These are phyloP conservation scores for Fraxinus floribunda DNA, from an alignment of 305 asterid species.

Conservation along the genomic window DNA sequence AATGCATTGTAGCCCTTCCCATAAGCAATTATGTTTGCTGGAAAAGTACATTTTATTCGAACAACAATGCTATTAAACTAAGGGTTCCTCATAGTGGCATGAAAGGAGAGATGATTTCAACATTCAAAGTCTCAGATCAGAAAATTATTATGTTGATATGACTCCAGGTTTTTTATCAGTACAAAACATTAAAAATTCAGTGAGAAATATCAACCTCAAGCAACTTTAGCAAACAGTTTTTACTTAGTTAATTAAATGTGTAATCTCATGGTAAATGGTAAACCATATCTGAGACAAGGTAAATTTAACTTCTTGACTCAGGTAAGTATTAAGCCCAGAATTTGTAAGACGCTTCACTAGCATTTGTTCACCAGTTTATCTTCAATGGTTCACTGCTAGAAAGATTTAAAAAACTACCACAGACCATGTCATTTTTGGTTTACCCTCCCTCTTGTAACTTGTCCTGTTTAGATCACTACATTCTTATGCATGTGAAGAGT, in stretches of 20 bases:
- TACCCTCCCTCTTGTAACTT: background rate
- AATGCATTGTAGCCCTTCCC: conserved; percentile 2
- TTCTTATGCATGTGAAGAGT: background rate
- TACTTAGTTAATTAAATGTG: background rate
- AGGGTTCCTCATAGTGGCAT: background rate
- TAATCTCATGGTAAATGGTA: background rate
- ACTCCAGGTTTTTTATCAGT: conserved; percentile 12
- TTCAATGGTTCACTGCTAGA: background rate
- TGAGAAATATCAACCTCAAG: conserved; percentile 1
- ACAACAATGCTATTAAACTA: background rate
- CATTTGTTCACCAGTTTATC: background rate
- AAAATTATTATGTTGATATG: background rate
- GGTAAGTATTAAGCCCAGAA: background rate
- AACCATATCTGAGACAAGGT: background rate
- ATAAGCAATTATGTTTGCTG: background rate
- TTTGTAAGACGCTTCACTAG: background rate
- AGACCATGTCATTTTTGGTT: background rate
- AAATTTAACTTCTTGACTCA: background rate
- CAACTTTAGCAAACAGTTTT: background rate
- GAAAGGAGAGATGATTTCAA: background rate
- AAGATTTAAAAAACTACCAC: background rate
- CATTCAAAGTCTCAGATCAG: background rate
- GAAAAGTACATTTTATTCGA: background rate
- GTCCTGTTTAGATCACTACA: background rate
- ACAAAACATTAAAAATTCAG: background rate